Base-by-base conservation (phyloP, 2,329 filamentous ascomycete species). In the Cladosporium austrohemisphaericum region DNA sequence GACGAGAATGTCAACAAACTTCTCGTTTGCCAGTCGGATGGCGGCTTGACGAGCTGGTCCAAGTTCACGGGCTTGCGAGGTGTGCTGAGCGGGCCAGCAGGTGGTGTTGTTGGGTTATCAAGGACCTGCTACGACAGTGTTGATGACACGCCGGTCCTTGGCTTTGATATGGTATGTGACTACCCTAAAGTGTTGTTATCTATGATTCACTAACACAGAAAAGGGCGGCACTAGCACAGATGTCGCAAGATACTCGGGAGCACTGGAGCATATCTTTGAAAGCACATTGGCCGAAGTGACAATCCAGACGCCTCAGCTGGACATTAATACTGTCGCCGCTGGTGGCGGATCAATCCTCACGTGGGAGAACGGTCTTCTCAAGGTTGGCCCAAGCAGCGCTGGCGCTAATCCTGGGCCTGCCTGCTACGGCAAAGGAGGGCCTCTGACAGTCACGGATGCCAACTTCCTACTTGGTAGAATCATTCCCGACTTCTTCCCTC, bases 41-140 rank as follows among this genome's bases (percentile, higher is more conserved):
- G 86, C 16, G 77, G 77, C 2, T 62, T 80, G 4, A 75, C 77
- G 0, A 84, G 88, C 52, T 83, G 88, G 38, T 40, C 36, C 22
- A 41, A 41, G 56, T 93, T 94, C 60, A 88, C 86, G 0, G 88
- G 89, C 0, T 71, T 93, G 4, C 83, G 85, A 58, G 88, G 87
- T 2, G 91, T 94, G 50, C 65, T 94, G 4, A 92, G 87, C 1
- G 89, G 89, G 0, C 89, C 89, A 1, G 89, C 89, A 8, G 88
- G 88, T 20, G 89, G 89, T 22, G 88, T 94, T 0, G 88, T 94
- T 0, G 89, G 89, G 4, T 93, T 94, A 64, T 88, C 89, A 20
- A 81, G 88, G 16, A 94, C 89, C 0, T 92, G 86, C 1, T 95
- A 90, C 64, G 89, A 95, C 54, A 76, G 82, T 0, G 74, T 84